Conservation (phyloP, 192 early-diverging fungal species). For the Umbelopsis vinacea region DNA sequence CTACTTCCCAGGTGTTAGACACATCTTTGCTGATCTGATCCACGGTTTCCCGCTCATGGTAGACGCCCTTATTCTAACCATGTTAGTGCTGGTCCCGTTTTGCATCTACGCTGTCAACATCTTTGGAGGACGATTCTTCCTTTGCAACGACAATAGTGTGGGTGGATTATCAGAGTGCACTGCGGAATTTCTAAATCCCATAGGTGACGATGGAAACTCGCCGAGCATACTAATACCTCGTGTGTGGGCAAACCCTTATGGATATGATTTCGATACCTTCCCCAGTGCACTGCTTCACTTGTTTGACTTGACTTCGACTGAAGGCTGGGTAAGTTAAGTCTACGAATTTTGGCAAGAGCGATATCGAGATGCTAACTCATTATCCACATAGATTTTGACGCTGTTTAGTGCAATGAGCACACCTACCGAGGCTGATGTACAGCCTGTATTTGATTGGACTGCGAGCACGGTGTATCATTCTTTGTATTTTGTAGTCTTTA, state of each 20-base stretch:
- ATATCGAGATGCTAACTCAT: not conserved
- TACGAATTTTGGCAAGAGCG: not conserved
- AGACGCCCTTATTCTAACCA: constrained; percentile 52
- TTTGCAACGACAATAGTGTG: constrained; percentile 45
- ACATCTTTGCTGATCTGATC: constrained; percentile 39
- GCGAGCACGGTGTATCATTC: constrained; percentile 29
- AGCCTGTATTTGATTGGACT: constrained; percentile 32
- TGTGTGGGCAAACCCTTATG: constrained; percentile 57
- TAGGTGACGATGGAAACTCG: constrained; percentile 10
- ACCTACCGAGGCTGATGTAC: constrained; percentile 30
- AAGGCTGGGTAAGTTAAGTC: constrained; percentile 50
- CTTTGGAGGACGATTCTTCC: constrained; percentile 52
- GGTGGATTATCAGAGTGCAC: constrained; percentile 35
- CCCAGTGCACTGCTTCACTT: constrained; percentile 48
- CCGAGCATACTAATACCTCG: constrained; percentile 45
- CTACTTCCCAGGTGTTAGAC: constrained; percentile 35
- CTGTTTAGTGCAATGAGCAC: constrained; percentile 44
- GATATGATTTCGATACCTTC: constrained; percentile 60
- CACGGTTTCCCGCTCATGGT: constrained; percentile 57
- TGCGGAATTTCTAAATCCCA: constrained; percentile 37
- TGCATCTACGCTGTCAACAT: constrained; percentile 57
- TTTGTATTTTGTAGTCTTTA: constrained; percentile 35
- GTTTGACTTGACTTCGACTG: constrained; percentile 56
- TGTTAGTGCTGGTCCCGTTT: constrained; percentile 57
- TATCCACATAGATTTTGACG: constrained; percentile 19